Conservation (phyloP, 352 stramenopile species). For the Thalassiosira mediterranea region DNA sequence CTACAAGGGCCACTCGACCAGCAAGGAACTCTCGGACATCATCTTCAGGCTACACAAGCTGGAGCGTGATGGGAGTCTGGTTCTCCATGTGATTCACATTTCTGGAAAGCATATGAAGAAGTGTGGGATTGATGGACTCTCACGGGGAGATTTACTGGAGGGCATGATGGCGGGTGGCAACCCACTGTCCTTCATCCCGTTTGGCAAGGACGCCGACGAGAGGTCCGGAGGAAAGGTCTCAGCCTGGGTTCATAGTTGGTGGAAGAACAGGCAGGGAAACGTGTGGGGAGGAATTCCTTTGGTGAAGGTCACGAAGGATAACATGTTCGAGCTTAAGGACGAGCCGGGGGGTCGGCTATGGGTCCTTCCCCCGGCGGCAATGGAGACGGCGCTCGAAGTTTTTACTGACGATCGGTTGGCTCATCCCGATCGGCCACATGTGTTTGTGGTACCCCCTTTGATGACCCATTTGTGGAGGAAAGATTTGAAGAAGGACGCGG, state of each 20-base stretch:
- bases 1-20: slow-evolving; percentile 22
- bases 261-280: background rate
- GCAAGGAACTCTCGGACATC: background rate
- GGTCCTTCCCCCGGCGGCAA: slow-evolving; percentile 25
- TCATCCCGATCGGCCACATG: slow-evolving; percentile 9
- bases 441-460: slow-evolving; percentile 4
- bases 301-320: background rate
- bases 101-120: slow-evolving; percentile 44
- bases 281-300: background rate
- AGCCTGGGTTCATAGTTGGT: background rate
- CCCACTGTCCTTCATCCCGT: slow-evolving; percentile 30
- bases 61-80: slow-evolving; percentile 1
- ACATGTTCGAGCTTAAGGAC: background rate
- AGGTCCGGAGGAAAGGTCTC: background rate
- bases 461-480: background rate
- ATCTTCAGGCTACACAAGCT: slow-evolving; percentile 6
- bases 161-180: slow-evolving; percentile 36
- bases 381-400: slow-evolving; percentile 15
- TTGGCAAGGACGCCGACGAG: slow-evolving; percentile 15
- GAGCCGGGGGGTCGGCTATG: slow-evolving; percentile 10
- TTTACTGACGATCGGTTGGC: slow-evolving; percentile 7
- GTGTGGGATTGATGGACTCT: slow-evolving; percentile 44
- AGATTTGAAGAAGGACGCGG: slow-evolving; percentile 15
- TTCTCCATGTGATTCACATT: slow-evolving; percentile 41
- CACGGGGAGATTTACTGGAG: slow-evolving; percentile 17